A percentile compares a stretch with the other conserved stretches of the same genome.
Evolutionary conservation across 176 grass and related monocot species (phyloP).

Genomic region (Oryza glumipatula): DNA sequence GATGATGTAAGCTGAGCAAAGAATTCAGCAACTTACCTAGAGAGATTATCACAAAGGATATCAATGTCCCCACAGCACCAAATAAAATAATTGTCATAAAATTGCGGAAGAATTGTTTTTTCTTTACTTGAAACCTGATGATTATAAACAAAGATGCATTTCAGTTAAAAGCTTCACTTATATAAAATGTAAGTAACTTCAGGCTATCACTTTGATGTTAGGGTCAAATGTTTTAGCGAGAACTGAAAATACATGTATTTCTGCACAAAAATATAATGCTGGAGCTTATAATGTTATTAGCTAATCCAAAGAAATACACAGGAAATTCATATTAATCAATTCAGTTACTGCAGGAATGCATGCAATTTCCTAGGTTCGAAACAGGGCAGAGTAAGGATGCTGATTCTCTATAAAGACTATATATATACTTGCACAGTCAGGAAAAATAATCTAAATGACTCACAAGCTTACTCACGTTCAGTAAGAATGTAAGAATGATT

Average conservation of each 20-base stretch:
- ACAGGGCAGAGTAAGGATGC: not conserved
- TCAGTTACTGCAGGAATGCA: not conserved
- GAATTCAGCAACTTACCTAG: constrained; percentile 67
- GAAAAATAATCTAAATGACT: constrained; percentile 2
- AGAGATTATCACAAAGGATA: constrained; percentile 85
- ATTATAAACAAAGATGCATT: constrained; percentile 7
- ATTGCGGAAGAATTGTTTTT: constrained; percentile 97
- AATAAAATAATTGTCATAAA: constrained; percentile 90
- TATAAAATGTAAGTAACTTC: constrained; percentile 30
- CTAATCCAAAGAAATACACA: not conserved
- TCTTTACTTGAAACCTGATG: constrained; percentile 96
- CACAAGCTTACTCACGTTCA: constrained; percentile 1
- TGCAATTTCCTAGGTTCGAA: not conserved
- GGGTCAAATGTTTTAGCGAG: constrained; percentile 9
- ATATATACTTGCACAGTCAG: not conserved
- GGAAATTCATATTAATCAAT: no score
- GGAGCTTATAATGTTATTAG: not conserved
- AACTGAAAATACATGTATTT: not conserved
- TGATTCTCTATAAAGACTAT: not conserved
- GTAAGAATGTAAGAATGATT: not conserved
- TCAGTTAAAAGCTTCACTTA: constrained; percentile 14
- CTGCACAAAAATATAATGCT: constrained; percentile 9
- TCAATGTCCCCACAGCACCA: constrained; percentile 87
- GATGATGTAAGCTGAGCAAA: not conserved
- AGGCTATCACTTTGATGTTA: not conserved